Evolutionary conservation across 768 basidiomycete species (phyloP).

Genomic region (Podaxis sp.): DNA sequence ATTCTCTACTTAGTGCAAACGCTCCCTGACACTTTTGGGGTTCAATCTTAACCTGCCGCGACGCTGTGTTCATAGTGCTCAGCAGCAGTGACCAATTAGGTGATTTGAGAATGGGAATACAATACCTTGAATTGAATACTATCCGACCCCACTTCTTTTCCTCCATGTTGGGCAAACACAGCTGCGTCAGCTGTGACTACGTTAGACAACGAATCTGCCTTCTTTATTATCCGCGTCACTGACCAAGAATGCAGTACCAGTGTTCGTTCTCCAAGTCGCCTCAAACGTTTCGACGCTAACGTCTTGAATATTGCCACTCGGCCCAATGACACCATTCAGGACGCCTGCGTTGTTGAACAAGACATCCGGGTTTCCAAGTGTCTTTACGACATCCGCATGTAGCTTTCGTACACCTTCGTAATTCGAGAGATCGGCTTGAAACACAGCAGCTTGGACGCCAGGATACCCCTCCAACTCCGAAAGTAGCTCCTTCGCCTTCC

Average conservation of each 20-base stretch:
- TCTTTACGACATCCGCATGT: conserved; percentile 35
- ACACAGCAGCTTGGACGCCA: conserved; percentile 36
- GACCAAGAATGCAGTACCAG: conserved; percentile 43
- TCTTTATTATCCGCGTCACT: conserved; percentile 8
- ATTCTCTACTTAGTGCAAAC: background rate
- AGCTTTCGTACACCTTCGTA: conserved; percentile 42
- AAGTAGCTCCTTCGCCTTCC: conserved; percentile 36
- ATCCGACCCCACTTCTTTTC: conserved; percentile 43
- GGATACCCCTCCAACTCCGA: conserved; percentile 23
- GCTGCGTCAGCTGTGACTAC: conserved; percentile 38
- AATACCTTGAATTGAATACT: conserved; percentile 47
- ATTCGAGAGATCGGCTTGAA: conserved; percentile 44
- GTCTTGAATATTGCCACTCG: conserved; percentile 40
- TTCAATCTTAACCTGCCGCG: conserved; percentile 31
- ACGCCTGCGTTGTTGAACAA: conserved; percentile 49
- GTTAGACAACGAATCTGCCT: background rate
- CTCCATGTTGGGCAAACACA: conserved; percentile 49
- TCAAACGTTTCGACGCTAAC: conserved; percentile 41
- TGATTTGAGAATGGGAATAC: background rate
- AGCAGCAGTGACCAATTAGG: background rate
- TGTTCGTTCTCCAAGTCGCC: conserved; percentile 43
- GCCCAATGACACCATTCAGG: conserved; percentile 36
- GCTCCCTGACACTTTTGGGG: background rate
- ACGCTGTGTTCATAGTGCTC: conserved; percentile 26
- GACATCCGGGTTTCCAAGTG: conserved; percentile 45